These are phyloP conservation scores for Sporobolomyces pararoseus DNA, from an alignment of 768 basidiomycete genomes.

Conservation along the genomic window DNA sequence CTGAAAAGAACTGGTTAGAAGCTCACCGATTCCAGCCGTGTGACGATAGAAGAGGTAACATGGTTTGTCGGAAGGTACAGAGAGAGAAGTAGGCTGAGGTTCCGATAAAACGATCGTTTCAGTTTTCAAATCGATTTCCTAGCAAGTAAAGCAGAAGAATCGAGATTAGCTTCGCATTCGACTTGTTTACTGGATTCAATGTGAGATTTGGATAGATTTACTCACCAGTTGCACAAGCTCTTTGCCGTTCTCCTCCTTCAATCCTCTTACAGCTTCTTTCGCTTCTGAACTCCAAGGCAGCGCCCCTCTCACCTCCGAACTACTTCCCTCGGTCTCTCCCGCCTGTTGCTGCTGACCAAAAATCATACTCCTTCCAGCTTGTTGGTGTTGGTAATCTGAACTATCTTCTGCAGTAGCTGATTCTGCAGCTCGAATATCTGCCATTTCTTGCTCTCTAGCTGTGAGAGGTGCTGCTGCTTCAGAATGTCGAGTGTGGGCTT, in stretches of 20 bases:
- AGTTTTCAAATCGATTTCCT: constrained; percentile 66
- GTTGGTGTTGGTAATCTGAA: background rate
- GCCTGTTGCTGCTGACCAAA: constrained; percentile 51
- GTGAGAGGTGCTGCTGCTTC: constrained; percentile 78
- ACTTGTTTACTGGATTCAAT: too few relatives aligned
- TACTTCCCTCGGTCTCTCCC: background rate
- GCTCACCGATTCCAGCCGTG: constrained; percentile 61
- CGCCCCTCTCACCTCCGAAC: constrained; percentile 60
- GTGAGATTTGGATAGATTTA: background rate
- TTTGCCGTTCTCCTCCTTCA: constrained; percentile 55
- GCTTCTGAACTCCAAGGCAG: constrained; percentile 66
- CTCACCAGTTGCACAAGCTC: constrained; percentile 61
- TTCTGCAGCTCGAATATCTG: constrained; percentile 71
- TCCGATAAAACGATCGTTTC: constrained; percentile 62
- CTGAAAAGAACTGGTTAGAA: too few relatives aligned
- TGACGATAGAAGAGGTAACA: constrained; percentile 27
- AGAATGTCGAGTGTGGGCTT: constrained; percentile 65
- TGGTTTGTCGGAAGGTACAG: constrained; percentile 13
- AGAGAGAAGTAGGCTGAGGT: constrained; percentile 58
- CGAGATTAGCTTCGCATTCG: too few relatives aligned
- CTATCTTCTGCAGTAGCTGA: constrained; percentile 44
- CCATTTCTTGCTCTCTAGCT: constrained; percentile 75
- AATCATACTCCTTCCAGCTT: constrained; percentile 9
- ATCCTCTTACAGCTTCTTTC: constrained; percentile 61
- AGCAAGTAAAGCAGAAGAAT: background rate